Conservation (phyloP, 352 stramenopile species). For the Pythium aphanidermatum region DNA sequence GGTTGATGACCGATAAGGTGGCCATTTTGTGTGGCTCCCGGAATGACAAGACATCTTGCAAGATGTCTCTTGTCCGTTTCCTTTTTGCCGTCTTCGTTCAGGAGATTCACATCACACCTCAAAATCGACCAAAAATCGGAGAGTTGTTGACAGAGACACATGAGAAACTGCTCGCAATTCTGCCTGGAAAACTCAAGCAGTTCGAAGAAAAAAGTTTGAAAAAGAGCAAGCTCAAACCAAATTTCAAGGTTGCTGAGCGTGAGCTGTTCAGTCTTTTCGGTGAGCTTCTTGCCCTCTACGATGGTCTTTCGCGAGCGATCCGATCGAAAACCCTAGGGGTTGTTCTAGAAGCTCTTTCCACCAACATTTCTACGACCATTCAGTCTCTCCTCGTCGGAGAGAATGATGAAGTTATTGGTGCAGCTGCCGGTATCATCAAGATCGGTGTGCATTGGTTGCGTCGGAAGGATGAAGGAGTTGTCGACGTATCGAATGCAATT, state of each 20-base stretch:
- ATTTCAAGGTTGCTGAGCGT: constrained; percentile 38
- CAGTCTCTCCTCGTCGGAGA: constrained; percentile 28
- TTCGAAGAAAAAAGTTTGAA: constrained; percentile 5
- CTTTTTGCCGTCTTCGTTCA: constrained; percentile 72
- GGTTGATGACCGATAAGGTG: constrained; percentile 51
- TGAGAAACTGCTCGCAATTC: constrained; percentile 34
- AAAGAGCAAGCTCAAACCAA: constrained; percentile 6
- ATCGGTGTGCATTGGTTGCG: constrained; percentile 66
- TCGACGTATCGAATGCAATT: constrained; percentile 9
- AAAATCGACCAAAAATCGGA: constrained; percentile 61
- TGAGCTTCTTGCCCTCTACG: constrained; percentile 68
- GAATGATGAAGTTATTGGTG: constrained; percentile 8
- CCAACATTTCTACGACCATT: constrained; percentile 26
- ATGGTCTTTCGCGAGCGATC: constrained; percentile 30
- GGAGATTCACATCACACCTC: constrained; percentile 73
- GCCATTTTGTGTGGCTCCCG: constrained; percentile 14
- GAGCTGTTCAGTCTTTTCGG: constrained; percentile 73
- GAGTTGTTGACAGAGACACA: constrained; percentile 44
- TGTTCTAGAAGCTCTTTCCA: constrained; percentile 36
- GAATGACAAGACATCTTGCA: constrained; percentile 6
- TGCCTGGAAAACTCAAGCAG: neutral
- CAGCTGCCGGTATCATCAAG: constrained; percentile 59
- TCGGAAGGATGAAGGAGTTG: constrained; percentile 14
- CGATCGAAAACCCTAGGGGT: constrained; percentile 39
- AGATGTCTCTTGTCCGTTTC: constrained; percentile 53